Evolutionary conservation across 441 rosid species (phyloP).

Genomic region (Pelargonium citronellum): DNA sequence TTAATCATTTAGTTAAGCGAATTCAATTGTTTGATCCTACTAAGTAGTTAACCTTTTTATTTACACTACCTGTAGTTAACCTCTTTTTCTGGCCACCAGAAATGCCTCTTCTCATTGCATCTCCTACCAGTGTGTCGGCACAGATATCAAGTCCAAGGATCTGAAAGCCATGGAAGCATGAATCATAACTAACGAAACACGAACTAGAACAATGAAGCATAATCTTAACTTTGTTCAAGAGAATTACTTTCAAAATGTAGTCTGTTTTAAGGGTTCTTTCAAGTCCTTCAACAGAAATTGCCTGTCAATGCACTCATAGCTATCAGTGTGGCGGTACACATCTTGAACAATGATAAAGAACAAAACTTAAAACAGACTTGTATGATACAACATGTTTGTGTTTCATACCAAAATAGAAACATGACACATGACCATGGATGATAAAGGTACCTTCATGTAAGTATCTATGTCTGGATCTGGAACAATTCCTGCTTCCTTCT

Average conservation of each 20-base stretch:
- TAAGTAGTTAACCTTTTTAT: no score
- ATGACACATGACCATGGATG: not conserved
- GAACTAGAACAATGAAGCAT: no score
- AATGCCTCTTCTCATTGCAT: constrained; percentile 53
- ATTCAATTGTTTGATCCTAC: no score
- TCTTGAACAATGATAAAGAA: not conserved
- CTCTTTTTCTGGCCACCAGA: constrained; percentile 66
- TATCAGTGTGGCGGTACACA: not conserved
- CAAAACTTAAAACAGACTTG: no score
- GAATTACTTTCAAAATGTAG: constrained; percentile 59
- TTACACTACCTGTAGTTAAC: constrained; percentile 43
- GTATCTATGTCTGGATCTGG: constrained; percentile 60
- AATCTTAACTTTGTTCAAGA: not conserved
- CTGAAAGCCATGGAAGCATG: constrained; percentile 24
- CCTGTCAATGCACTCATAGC: constrained; percentile 30
- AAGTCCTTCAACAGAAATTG: constrained; percentile 52
- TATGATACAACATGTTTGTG: no score
- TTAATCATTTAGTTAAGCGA: not conserved
- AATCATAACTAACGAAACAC: not conserved
- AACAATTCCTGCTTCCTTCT: constrained; percentile 44
- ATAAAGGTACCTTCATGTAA: constrained; percentile 55
- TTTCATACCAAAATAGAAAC: not conserved
- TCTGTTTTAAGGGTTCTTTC: constrained; percentile 61
- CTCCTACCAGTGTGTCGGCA: constrained; percentile 45
- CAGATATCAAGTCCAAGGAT: constrained; percentile 58